Evolutionary conservation across 345 rosid species (phyloP), one percentile per base, ranked within the genome.

Genomic region (Carallia brachiata): DNA sequence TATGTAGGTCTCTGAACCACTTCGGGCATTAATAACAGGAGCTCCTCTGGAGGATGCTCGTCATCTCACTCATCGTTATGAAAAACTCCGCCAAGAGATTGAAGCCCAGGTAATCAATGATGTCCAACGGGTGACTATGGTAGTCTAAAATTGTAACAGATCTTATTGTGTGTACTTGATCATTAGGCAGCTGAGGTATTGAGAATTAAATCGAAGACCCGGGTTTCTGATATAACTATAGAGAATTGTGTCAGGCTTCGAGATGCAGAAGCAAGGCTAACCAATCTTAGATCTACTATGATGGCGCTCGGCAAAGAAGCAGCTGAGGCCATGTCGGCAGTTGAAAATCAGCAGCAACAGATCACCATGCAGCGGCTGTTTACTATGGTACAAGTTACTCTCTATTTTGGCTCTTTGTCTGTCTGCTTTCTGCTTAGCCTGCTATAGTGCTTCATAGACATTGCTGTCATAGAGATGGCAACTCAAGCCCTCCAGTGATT

Each of bases 11-110:
- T 85, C 86, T 67, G 89, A 84, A 84, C 99, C 97, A 47, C 78
- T 95, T 56, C 84, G 92, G 65, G 78, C 70, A 6, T 74, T 86
- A 70, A 76, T 95, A 76, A 86, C 78, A 13, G 96, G 97, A 70
- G 97, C 97, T 64, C 99, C 97, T 68, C 78, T 95, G 82, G 97
- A 90, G 81, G 97, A 95, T 85, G 99, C 97, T 70, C 84, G 97
- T 57, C 92, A 85, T 74, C 80, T 95, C 75, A 86, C 88, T 39
- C 89, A 81, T 61, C 89, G 78, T 63, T 92, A 92, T 79, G 97
- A 90, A 63, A 89, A 85, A 82, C 81, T 92, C 60, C 91, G 93
- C 13, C 97, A 92, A 72, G 96, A 87, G 79, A 89, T 89, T 74
- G 97, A 95, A 81, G 86, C 91, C 10, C 97, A 90, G 96, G 97